These are phyloP conservation scores for Nemania abortiva DNA, from an alignment of 2,329 filamentous ascomycete genomes.

Conservation along the genomic window DNA sequence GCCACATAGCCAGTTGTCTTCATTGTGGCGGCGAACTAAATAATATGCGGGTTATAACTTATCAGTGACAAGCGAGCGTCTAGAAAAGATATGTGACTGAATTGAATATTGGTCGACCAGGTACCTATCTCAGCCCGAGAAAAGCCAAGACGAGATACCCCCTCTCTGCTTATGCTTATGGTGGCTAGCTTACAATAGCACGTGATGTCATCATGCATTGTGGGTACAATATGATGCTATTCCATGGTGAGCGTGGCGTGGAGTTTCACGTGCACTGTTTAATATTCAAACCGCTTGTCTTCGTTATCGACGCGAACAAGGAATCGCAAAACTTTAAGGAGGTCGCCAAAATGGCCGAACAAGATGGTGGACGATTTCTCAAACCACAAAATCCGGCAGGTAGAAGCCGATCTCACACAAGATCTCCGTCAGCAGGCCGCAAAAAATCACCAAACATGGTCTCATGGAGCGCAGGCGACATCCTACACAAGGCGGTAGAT, in stretches of 20 bases:
- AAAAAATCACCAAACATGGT: background rate
- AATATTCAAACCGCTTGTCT: background rate
- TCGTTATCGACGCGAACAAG: background rate
- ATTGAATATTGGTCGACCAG: background rate
- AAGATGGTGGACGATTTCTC: background rate
- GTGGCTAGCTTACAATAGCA: background rate
- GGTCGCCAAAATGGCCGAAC: background rate
- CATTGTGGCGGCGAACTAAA: background rate
- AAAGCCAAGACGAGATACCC: no score
- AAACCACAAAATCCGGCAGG: background rate
- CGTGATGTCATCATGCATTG: background rate
- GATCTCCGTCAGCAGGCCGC: background rate
- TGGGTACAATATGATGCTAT: no score
- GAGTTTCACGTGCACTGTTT: background rate
- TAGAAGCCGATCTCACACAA: background rate
- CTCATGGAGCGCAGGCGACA: constrained; percentile 1
- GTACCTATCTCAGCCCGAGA: no score
- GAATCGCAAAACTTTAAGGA: background rate
- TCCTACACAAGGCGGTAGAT: background rate
- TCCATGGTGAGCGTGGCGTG: no score
- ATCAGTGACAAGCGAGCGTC: no score
- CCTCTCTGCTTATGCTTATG: no score
- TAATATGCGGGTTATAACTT: no score
- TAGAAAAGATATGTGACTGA: background rate
- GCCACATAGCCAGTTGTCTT: background rate